Evolutionary conservation across 495 filamentous ascomycete genomes (phyloP), one percentile per base, ranked within the genome.

Genomic region (Penicillium turbatum): DNA sequence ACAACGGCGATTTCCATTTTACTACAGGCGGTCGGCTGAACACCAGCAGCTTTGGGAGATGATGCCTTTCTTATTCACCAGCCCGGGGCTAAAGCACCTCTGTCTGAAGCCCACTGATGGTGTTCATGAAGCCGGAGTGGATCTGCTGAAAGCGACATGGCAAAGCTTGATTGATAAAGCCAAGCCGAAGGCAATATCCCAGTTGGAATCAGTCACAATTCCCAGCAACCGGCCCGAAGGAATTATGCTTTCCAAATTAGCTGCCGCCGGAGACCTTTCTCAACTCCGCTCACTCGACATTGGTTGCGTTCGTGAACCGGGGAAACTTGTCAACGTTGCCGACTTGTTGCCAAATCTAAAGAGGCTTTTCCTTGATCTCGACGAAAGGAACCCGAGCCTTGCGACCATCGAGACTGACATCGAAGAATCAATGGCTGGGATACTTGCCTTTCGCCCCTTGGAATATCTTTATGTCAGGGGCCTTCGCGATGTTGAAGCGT

Each of bases 351-450:
- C 53, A 2, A 43, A 53, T 5, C 50, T 63, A 17, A 46, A 59
- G 39, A 27, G 56, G 16, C 56, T 63, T 0, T 63, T 54, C 17
- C 38, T 59, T 12, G 8, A 24, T 5, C 26, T 27, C 0, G n/a
- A 31, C 11, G 30, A 15, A n/a, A 1, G 5, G 6, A 5, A 15
- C 0, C 3, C 13, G 29, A 17, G 16, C 17, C 36, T 0, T 19
- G 10, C 17, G 5, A 12, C 48, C 29, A 0, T 36, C 10, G 37
- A 8, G 12, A 9, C 32, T 13, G 53, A 54, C 27, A 5, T 44
- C 10, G 30, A 48, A 1, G 36, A 57, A n/a, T 39, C 24, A n/a
- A 42, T 60, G 5, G 16, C 48, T 9, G 57, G 47, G 1, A 49
- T 61, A 24, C 1, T 6, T 10, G 57, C 54, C 2, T 49, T 58